Percentiles rank a stretch among this genome's conserved stretches.
Conservation (phyloP, 2,329 filamentous ascomycete genomes). For the Pseudopyrenochaeta lycopersici region DNA sequence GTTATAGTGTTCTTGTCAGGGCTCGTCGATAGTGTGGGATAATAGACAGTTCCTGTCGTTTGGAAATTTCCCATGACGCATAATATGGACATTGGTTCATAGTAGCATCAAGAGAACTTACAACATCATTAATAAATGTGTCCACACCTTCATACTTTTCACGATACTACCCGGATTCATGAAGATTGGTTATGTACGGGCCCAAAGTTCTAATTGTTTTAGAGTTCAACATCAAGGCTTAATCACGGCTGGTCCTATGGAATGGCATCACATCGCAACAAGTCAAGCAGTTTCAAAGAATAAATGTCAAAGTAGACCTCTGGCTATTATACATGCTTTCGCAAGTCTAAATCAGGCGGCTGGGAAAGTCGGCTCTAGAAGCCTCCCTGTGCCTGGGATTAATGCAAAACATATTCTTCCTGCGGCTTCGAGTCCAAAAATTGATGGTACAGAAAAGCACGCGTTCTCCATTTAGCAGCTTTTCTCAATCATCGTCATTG, state of each 20-base stretch:
- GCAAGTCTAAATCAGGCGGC: conserved; percentile 30
- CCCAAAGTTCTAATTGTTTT: too few species aligned
- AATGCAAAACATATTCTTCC: conserved; percentile 31
- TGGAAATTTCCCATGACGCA: too few species aligned
- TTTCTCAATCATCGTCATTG: conserved; percentile 47
- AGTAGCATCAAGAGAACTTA: too few species aligned
- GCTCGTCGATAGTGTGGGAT: conserved; percentile 14
- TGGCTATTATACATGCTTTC: conserved; percentile 40
- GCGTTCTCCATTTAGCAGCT: conserved; percentile 7
- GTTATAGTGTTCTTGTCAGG: conserved; percentile 13
- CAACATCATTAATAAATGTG: too few species aligned
- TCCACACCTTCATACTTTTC: too few species aligned
- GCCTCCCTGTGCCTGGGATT: conserved; percentile 31
- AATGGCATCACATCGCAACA: neutral
- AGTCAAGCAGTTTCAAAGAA: conserved; percentile 1
- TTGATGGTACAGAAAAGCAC: conserved; percentile 38
- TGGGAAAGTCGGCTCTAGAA: conserved; percentile 36
- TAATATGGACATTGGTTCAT: too few species aligned
- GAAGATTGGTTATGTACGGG: too few species aligned
- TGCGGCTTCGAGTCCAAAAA: conserved; percentile 14
- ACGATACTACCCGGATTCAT: too few species aligned
- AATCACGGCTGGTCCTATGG: too few species aligned
- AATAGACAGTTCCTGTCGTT: conserved; percentile 21
- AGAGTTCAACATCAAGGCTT: too few species aligned
- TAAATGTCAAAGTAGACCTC: conserved; percentile 18